A percentile compares a stretch with the other conserved stretches of the same genome.
These are phyloP conservation scores for Arabis hirsuta DNA, from an alignment of 345 rosid species.

Conservation along the genomic window DNA sequence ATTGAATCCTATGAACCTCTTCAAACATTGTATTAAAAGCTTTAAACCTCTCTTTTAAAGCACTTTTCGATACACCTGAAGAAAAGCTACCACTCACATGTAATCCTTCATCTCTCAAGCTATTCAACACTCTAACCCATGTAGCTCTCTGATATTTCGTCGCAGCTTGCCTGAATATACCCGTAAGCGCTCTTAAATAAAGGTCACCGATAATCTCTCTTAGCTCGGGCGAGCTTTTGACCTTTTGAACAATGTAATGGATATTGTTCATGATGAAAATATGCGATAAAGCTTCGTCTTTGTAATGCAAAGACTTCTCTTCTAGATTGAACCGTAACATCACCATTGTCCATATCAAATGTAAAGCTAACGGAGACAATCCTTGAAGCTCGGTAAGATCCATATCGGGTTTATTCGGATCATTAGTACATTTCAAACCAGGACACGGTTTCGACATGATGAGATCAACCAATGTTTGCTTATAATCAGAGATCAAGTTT, in stretches of 20 bases:
- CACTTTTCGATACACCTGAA: slow-evolving; percentile 82
- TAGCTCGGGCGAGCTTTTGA: slow-evolving; percentile 74
- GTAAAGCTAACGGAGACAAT: slow-evolving; percentile 71
- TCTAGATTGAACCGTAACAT: slow-evolving; percentile 88
- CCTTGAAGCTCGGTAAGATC: slow-evolving; percentile 78
- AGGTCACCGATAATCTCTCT: slow-evolving; percentile 89
- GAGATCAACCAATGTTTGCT: slow-evolving; percentile 74
- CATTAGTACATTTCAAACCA: slow-evolving; percentile 82
- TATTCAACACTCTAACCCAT: slow-evolving; percentile 78
- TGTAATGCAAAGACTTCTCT: slow-evolving; percentile 84
- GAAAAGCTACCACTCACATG: slow-evolving; percentile 89
- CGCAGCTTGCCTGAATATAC: slow-evolving; percentile 75
- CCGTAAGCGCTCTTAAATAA: slow-evolving; percentile 68
- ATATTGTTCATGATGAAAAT: slow-evolving; percentile 93
- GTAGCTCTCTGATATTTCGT: slow-evolving; percentile 95
- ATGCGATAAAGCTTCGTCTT: slow-evolving; percentile 67
- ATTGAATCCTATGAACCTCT: slow-evolving; percentile 86
- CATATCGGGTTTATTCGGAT: slow-evolving; percentile 81
- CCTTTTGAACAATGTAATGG: slow-evolving; percentile 92
- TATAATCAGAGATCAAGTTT: slow-evolving; percentile 91
- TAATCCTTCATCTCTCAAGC: slow-evolving; percentile 92
- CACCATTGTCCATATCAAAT: slow-evolving; percentile 89
- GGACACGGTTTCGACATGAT: slow-evolving; percentile 81
- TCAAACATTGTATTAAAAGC: slow-evolving; percentile 87
- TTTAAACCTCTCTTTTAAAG: slow-evolving; percentile 87